Evolutionary conservation across 2,329 filamentous ascomycete species (phyloP), one percentile per base, ranked within the genome.

Genomic region (Penicillium digitatum): DNA sequence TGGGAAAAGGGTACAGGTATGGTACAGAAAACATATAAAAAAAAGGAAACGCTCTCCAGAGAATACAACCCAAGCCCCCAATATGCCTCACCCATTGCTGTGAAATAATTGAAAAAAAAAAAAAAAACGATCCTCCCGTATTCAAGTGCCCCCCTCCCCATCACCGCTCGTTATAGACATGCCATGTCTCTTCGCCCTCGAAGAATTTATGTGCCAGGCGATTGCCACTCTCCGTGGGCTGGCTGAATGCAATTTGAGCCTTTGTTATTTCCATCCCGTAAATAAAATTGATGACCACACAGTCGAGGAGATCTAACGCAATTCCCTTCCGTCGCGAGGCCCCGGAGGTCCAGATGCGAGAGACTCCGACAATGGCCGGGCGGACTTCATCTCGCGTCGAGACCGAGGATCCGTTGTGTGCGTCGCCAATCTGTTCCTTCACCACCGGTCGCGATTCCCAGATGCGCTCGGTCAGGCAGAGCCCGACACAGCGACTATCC

Each of bases 321-420:
- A 86, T 79, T 9, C 83, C 82, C 60, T 80, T 78, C 39, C 81
- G 73, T 31, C 84, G 78, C 55, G 82, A 80, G 2, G 78, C 75
- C 6, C 76, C 78, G 8, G 81, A 83, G 0, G 82, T 84, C 85
- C 85, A 88, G 61, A 88, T 84, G 29, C 85, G 79, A 24, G 84
- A 85, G 26, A 88, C 79, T 18, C 84, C 83, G 51, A 87, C 75
- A n/a, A 81, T 74, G 3, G 80, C 82, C 3, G 76, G 71, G 26
- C 76, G 68, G 5, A 73, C 62, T 43, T 74, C 70, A 26, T 73
- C 69, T 48, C 74, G 73, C 34, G 79, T 72, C 2, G 75, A 78
- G 54, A 83, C 72, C 5, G 76, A 77, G 5, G 76, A 77, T 57
- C 72, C 70, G 49, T 67, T 59, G 26, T 64, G 52, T 31, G 56